Evolutionary conservation across 495 filamentous ascomycete genomes (phyloP).

Genomic region (Tuber microsphaerosporum): DNA sequence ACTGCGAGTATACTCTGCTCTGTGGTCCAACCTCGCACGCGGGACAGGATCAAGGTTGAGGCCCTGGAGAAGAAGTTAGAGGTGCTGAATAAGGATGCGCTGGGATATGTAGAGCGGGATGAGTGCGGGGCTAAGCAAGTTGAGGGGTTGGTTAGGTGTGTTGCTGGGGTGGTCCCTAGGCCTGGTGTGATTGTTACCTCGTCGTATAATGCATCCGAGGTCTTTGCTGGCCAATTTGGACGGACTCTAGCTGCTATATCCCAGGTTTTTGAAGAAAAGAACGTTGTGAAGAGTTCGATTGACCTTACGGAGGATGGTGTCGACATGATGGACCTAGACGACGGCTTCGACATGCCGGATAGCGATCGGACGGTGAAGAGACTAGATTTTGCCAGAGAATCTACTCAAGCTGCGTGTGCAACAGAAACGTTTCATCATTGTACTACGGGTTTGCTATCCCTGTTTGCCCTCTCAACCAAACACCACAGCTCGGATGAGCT

Average conservation of each 20-base stretch:
- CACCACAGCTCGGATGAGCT: constrained; percentile 12
- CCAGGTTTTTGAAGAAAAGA: constrained; percentile 46
- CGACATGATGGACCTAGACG: constrained; percentile 74
- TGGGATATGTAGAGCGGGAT: constrained; percentile 29
- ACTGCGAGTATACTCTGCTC: constrained; percentile 43
- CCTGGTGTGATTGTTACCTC: constrained; percentile 36
- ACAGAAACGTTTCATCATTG: constrained; percentile 44
- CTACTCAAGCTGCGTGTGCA: constrained; percentile 50
- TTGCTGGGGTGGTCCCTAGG: constrained; percentile 34
- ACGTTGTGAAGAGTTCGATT: constrained; percentile 16
- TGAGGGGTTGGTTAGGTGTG: constrained; percentile 33
- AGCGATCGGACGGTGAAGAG: constrained; percentile 48
- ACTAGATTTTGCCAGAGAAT: constrained; percentile 47
- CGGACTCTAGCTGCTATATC: constrained; percentile 46
- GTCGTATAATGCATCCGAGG: constrained; percentile 13
- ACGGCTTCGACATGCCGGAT: constrained; percentile 55
- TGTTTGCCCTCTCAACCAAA: constrained; percentile 26
- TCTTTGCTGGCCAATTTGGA: constrained; percentile 20
- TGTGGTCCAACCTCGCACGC: constrained; percentile 43
- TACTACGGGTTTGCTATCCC: constrained; percentile 32
- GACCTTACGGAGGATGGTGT: constrained; percentile 29
- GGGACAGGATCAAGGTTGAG: constrained; percentile 33
- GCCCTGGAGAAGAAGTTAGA: constrained; percentile 41
- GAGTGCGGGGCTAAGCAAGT: constrained; percentile 34
- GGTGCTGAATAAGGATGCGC: constrained; percentile 14